phyloP scores from a whole-genome alignment of 2,329 filamentous ascomycete species.

The Epichloe sylvatica region DNA sequence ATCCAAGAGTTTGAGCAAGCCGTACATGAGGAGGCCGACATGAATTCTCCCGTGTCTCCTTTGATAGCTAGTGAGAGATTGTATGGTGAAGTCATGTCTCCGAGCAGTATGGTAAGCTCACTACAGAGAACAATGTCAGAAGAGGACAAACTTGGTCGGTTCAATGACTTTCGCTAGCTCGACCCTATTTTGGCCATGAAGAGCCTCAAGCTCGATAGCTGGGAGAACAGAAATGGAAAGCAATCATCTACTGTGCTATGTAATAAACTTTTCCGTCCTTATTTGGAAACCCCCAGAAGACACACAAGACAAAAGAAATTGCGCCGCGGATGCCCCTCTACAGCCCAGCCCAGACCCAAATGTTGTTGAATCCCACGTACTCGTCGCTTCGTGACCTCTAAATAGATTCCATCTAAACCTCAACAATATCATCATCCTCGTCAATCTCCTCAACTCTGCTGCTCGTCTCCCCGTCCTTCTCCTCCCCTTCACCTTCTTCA shows the following conservation, averaged over 20 bases:
- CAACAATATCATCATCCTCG: conserved; percentile 40
- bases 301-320: not conserved
- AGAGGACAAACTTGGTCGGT: conserved; percentile 1
- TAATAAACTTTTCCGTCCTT: not conserved
- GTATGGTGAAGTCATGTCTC: conserved; percentile 10
- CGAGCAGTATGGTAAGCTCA: conserved; percentile 2
- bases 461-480: conserved; percentile 19
- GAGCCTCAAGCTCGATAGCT: not conserved
- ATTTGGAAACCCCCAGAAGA: not conserved
- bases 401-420: conserved; percentile 28
- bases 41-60: conserved; percentile 2
- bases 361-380: not conserved
- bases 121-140: not conserved
- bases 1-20: conserved; percentile 1
- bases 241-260: not conserved
- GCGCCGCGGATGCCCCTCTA: not conserved
- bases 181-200: not conserved
- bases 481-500: conserved; percentile 38
- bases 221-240: too few relatives aligned
- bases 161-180: not conserved
- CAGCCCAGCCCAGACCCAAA: not conserved
- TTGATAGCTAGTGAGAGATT: not conserved
- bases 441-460: conserved; percentile 30
- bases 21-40: conserved; percentile 1
- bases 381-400: not conserved